Conservation (phyloP, 1,139 yeast species). For the Geotrichum reessii region DNA sequence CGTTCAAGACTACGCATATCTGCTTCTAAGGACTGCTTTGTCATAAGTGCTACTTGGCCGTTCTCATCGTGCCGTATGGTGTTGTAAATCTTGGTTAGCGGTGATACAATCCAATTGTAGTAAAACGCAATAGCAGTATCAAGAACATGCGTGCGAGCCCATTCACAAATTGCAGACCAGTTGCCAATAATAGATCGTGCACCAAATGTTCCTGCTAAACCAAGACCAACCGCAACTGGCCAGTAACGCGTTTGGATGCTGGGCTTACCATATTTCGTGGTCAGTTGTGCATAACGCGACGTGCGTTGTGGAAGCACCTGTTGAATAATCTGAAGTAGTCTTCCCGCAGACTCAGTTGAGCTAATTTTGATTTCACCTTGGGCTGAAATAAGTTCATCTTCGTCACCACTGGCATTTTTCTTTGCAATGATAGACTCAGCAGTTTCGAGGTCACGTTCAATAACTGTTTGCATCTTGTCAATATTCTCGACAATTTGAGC, state of each 20-base stretch:
- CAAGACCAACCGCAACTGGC: slow-evolving; percentile 45
- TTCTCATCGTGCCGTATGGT: slow-evolving; percentile 78
- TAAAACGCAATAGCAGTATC: slow-evolving; percentile 65
- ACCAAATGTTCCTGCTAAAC: slow-evolving; percentile 25
- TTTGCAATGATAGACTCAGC: background rate
- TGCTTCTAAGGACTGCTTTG: slow-evolving; percentile 69
- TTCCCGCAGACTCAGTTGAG: background rate
- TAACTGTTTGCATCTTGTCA: background rate
- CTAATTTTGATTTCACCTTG: background rate
- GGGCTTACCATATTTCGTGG: slow-evolving; percentile 42
- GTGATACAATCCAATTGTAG: slow-evolving; percentile 76
- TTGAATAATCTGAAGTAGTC: slow-evolving; percentile 4
- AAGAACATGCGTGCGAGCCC: slow-evolving; percentile 54
- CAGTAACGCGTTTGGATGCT: slow-evolving; percentile 53
- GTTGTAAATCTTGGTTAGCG: slow-evolving; percentile 64
- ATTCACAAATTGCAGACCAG: slow-evolving; percentile 47
- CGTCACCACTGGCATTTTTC: background rate
- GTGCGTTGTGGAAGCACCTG: slow-evolving; percentile 3
- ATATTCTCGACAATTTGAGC: background rate
- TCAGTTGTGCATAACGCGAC: background rate
- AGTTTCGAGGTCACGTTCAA: background rate
- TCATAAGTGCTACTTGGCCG: slow-evolving; percentile 66
- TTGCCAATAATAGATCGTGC: slow-evolving; percentile 45
- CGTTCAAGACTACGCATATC: slow-evolving; percentile 78
- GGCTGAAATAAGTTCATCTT: background rate